These are phyloP conservation scores for Hippophae gyantsensis DNA, from an alignment of 306 rosid genomes.

Conservation along the genomic window DNA sequence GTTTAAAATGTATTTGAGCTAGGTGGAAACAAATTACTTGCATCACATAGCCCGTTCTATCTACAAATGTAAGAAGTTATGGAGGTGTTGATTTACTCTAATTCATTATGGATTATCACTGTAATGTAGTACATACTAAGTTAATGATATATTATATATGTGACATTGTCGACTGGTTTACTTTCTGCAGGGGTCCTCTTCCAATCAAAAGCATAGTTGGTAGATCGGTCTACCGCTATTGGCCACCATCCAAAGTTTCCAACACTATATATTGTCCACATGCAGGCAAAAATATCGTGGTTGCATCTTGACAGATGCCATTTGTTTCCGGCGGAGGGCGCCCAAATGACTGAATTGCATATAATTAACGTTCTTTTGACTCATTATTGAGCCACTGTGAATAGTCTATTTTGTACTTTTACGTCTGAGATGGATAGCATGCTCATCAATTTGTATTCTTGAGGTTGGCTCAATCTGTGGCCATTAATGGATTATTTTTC, in stretches of 20 bases:
- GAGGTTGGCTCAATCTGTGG: conserved; percentile 28
- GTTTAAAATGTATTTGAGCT: conserved; percentile 10
- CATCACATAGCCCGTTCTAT: conserved; percentile 1
- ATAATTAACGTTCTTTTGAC: conserved; percentile 13
- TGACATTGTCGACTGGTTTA: conserved; percentile 13
- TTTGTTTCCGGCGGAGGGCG: conserved; percentile 11
- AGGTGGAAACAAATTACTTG: conserved; percentile 6
- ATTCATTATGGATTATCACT: neutral
- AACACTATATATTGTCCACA: conserved; percentile 24
- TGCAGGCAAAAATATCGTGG: conserved; percentile 27
- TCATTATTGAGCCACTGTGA: conserved; percentile 26
- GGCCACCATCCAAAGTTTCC: conserved; percentile 83
- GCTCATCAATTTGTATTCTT: conserved; percentile 22
- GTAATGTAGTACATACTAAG: neutral
- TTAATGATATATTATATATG: conserved; percentile 1
- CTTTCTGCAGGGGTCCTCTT: conserved; percentile 82
- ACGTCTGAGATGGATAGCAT: conserved; percentile 24
- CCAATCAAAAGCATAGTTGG: conserved; percentile 83
- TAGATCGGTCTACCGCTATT: conserved; percentile 77
- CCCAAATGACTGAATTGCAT: conserved; percentile 14
- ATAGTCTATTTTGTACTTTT: conserved; percentile 6
- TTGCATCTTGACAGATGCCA: conserved; percentile 45
- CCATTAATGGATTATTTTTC: too few species aligned
- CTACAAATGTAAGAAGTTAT: neutral
- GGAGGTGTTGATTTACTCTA: neutral